A percentile compares a stretch with the other conserved stretches of the same genome.
phyloP scores from a whole-genome alignment of 805 yeast genomes.

The Saturnispora besseyi region DNA sequence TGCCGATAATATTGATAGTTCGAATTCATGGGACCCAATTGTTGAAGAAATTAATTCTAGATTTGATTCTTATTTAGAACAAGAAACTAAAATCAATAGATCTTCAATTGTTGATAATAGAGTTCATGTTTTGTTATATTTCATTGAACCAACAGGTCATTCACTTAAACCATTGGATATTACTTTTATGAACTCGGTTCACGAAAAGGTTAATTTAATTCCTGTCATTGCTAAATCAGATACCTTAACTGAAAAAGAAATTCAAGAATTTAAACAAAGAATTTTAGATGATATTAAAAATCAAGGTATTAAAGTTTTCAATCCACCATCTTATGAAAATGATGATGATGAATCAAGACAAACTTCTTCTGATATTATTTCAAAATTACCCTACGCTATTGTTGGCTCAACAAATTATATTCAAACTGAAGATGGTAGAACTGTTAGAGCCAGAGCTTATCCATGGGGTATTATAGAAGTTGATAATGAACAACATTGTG shows the following conservation, averaged over 20 bases:
- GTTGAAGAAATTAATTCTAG: slow-evolving; percentile 81
- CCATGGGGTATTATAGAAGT: slow-evolving; percentile 98
- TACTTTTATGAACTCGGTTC: slow-evolving; percentile 77
- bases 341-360: slow-evolving; percentile 69
- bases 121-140: slow-evolving; percentile 87
- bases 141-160: slow-evolving; percentile 97
- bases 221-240: slow-evolving; percentile 93
- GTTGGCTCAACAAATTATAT: slow-evolving; percentile 79
- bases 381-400: slow-evolving; percentile 83
- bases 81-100: slow-evolving; percentile 77
- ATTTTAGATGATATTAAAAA: slow-evolving; percentile 66
- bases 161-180: slow-evolving; percentile 82
- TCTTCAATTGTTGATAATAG: slow-evolving; percentile 66
- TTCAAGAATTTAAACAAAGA: slow-evolving; percentile 62
- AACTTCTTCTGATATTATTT: slow-evolving; percentile 57
- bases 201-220: slow-evolving; percentile 84
- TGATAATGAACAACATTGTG: slow-evolving; percentile 89
- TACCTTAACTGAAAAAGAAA: slow-evolving; percentile 82
- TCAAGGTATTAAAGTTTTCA: slow-evolving; percentile 67
- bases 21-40: slow-evolving; percentile 80
- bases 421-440: slow-evolving; percentile 62
- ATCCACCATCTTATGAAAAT: slow-evolving; percentile 69
- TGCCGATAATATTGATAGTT: slow-evolving; percentile 80
- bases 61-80: slow-evolving; percentile 81
- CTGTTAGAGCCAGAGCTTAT: slow-evolving; percentile 83